Evolutionary conservation across 768 basidiomycete species (phyloP).

Genomic region (Rhizopogon vesiculosus): DNA sequence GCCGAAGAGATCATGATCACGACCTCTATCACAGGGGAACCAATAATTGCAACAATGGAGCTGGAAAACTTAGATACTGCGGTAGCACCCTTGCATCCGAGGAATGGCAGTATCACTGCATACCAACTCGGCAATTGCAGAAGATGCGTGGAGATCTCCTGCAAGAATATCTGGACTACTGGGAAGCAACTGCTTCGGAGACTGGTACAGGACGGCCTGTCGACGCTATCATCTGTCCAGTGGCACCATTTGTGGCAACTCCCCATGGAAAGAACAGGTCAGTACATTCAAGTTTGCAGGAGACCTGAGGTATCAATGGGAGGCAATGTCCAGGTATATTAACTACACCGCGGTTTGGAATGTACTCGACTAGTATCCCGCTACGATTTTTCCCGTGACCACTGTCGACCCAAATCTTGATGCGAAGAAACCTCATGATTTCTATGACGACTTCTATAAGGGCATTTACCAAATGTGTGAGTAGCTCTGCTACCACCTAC

Average conservation of each 20-base stretch:
- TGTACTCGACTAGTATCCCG: conserved; percentile 57
- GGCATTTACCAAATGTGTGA: conserved; percentile 48
- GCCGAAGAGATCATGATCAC: conserved; percentile 39
- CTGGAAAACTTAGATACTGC: conserved; percentile 22
- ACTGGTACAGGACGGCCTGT: conserved; percentile 71
- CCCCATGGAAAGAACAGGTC: conserved; percentile 58
- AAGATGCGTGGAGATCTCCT: conserved; percentile 41
- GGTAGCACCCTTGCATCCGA: conserved; percentile 21
- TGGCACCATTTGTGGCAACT: conserved; percentile 53
- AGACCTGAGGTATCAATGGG: neutral
- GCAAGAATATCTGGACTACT: conserved; percentile 54
- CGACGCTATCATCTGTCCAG: conserved; percentile 69
- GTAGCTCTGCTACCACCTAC: conserved; percentile 14
- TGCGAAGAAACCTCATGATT: conserved; percentile 37
- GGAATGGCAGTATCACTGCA: conserved; percentile 34
- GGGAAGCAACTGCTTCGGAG: conserved; percentile 44
- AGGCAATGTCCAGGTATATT: conserved; percentile 30
- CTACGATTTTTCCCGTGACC: conserved; percentile 60
- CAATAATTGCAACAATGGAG: conserved; percentile 45
- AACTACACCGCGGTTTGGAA: conserved; percentile 63
- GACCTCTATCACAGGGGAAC: conserved; percentile 45
- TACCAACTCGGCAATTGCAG: conserved; percentile 66
- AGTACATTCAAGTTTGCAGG: neutral
- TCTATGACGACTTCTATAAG: conserved; percentile 44
- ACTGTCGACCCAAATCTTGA: conserved; percentile 53